Conservation (phyloP, 2,329 filamentous ascomycete species). For the Cladorrhinum sp. region DNA sequence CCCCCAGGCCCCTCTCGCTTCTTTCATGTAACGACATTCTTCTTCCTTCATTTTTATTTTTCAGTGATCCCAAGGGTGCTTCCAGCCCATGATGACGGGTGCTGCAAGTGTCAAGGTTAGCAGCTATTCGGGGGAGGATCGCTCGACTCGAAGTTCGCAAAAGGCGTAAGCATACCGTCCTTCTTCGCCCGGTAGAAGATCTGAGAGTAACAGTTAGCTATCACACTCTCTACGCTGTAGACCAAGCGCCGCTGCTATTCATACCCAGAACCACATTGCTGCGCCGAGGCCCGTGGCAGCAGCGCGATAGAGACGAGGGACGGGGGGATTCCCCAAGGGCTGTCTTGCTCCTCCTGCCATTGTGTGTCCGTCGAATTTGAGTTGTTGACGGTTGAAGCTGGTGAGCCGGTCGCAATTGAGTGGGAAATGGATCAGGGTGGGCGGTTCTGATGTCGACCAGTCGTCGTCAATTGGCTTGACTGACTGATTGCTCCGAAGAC, state of each 20-base stretch:
- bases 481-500: neutral
- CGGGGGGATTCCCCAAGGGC: constrained; percentile 39
- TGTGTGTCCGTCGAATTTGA: constrained; percentile 24
- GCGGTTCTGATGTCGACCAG: constrained; percentile 2
- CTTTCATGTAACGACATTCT: neutral
- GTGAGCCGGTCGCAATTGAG: constrained; percentile 10
- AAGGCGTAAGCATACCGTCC: constrained; percentile 60
- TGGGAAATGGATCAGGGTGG: constrained; percentile 4
- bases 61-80: constrained; percentile 94
- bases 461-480: constrained; percentile 10
- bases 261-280: constrained; percentile 99
- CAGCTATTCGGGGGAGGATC: neutral
- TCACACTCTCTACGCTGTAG: too few species aligned
- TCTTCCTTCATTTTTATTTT: constrained; percentile 28
- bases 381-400: constrained; percentile 4
- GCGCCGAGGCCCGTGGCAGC: constrained; percentile 84
- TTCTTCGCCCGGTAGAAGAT: constrained; percentile 98
- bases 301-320: constrained; percentile 70
- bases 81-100: constrained; percentile 82
- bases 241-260: constrained; percentile 21
- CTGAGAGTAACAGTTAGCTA: constrained; percentile 16
- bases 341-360: constrained; percentile 30
- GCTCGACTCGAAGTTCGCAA: neutral
- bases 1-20: neutral
- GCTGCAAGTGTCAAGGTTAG: constrained; percentile 38